phyloP scores from a whole-genome alignment of 2,329 filamentous ascomycete genomes.

The Sclerotinia minor region DNA sequence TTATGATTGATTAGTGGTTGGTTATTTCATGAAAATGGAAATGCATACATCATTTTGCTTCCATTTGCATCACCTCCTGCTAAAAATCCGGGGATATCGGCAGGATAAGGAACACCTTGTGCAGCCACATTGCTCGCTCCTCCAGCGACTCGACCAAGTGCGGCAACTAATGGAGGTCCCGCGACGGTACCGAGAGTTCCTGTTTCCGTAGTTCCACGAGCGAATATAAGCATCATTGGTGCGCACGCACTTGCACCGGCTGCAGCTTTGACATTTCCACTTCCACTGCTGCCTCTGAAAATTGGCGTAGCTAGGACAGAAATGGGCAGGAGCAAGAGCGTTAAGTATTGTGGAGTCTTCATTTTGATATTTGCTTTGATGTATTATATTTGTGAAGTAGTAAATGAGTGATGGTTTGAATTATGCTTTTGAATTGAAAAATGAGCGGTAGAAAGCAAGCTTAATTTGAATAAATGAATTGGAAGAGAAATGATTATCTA shows the following conservation, averaged over 20 bases:
- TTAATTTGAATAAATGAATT: not conserved
- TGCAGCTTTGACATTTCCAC: conserved; percentile 7
- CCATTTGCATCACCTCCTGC: conserved; percentile 49
- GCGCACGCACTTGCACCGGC: conserved; percentile 28
- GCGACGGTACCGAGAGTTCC: conserved; percentile 34
- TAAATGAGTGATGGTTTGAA: not conserved
- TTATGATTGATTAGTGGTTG: not conserved
- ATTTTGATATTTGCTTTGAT: not conserved
- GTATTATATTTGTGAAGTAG: not conserved
- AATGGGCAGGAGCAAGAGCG: conserved; percentile 7
- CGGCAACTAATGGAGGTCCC: conserved; percentile 36
- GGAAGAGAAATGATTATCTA: not conserved
- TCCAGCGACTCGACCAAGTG: conserved; percentile 41
- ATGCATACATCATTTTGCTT: conserved; percentile 45
- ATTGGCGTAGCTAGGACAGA: conserved; percentile 7
- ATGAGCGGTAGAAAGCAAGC: not conserved
- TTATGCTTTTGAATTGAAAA: not conserved
- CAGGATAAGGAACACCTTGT: conserved; percentile 56
- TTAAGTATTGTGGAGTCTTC: not conserved
- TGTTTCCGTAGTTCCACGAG: conserved; percentile 34
- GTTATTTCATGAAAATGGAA: not conserved
- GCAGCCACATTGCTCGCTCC: conserved; percentile 48
- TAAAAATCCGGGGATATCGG: conserved; percentile 48
- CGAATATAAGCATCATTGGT: conserved; percentile 36
- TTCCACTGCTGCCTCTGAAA: not conserved